Conservation (phyloP, 2,329 filamentous ascomycete species). For the Fusarium xylarioides region DNA sequence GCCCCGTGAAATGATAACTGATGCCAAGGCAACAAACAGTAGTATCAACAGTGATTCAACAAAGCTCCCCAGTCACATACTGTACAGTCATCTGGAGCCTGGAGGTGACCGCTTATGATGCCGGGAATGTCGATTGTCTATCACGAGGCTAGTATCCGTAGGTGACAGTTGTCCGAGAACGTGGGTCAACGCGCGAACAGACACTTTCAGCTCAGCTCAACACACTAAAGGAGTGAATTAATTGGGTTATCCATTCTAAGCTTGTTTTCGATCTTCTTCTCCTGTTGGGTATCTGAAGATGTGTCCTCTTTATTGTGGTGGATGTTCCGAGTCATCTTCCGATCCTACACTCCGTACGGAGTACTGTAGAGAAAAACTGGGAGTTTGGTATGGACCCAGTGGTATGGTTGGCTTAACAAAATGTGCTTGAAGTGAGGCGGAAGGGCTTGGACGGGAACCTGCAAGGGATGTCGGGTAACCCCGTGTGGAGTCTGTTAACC, state of each 20-base stretch:
- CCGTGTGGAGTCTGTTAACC: slow-evolving; percentile 40
- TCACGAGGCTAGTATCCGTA: slow-evolving; percentile 13
- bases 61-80: slow-evolving; percentile 10
- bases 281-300: not conserved
- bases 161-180: slow-evolving; percentile 25
- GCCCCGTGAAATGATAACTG: too few relatives aligned
- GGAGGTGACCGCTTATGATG: slow-evolving; percentile 16
- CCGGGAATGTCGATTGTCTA: slow-evolving; percentile 24
- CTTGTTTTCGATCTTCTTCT: not conserved
- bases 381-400: slow-evolving; percentile 20
- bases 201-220: slow-evolving; percentile 26
- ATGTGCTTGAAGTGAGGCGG: slow-evolving; percentile 40
- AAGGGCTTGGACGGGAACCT: slow-evolving; percentile 29
- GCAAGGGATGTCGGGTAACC: slow-evolving; percentile 44
- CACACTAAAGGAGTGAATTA: not conserved
- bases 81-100: slow-evolving; percentile 2
- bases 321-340: not conserved
- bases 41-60: too few relatives aligned
- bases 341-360: not conserved
- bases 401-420: slow-evolving; percentile 28
- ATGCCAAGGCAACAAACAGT: too few relatives aligned
- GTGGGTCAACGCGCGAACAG: slow-evolving; percentile 17
- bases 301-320: not conserved
- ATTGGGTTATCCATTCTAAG: not conserved
- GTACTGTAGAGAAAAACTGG: not conserved